phyloP scores from a whole-genome alignment of 768 basidiomycete genomes.

The Mycena polygramma region DNA sequence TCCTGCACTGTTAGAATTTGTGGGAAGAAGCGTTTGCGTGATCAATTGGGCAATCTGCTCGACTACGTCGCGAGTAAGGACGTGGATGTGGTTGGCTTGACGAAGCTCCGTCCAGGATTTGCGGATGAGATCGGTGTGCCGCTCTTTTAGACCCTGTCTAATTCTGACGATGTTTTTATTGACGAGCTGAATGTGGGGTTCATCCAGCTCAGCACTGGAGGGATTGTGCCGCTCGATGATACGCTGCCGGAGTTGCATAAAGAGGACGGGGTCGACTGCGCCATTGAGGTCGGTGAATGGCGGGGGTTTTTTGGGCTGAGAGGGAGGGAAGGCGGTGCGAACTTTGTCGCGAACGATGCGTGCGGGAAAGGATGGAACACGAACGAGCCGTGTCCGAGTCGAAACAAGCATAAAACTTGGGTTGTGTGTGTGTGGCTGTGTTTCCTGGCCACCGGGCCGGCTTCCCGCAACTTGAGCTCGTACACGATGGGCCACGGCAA shows the following conservation, averaged over 20 bases:
- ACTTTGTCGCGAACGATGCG: slow-evolving; percentile 17
- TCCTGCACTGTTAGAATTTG: slow-evolving; percentile 4
- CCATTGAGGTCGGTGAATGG: slow-evolving; percentile 4
- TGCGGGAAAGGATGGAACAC: slow-evolving; percentile 1
- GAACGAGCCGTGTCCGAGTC: slow-evolving; percentile 5
- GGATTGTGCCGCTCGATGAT: slow-evolving; percentile 36
- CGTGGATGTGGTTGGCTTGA: slow-evolving; percentile 56
- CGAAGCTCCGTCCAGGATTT: slow-evolving; percentile 60
- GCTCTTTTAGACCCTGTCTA: slow-evolving; percentile 50
- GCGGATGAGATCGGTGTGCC: slow-evolving; percentile 47
- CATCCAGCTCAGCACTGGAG: slow-evolving; percentile 26
- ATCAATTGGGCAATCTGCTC: slow-evolving; percentile 54
- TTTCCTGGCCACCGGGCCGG: neutral
- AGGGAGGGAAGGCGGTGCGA: slow-evolving; percentile 22
- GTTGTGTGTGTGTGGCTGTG: neutral
- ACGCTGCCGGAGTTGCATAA: slow-evolving; percentile 27
- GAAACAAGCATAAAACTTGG: slow-evolving; percentile 9
- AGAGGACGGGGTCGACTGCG: slow-evolving; percentile 28
- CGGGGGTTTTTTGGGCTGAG: neutral
- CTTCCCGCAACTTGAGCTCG: neutral
- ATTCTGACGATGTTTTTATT: slow-evolving; percentile 55
- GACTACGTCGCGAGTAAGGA: slow-evolving; percentile 60
- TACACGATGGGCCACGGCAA: slow-evolving; percentile 85
- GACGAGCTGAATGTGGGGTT: slow-evolving; percentile 37
- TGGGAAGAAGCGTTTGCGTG: slow-evolving; percentile 41